Conservation (phyloP, 2,329 filamentous ascomycete genomes). For the Plenodomus lindquistii region DNA sequence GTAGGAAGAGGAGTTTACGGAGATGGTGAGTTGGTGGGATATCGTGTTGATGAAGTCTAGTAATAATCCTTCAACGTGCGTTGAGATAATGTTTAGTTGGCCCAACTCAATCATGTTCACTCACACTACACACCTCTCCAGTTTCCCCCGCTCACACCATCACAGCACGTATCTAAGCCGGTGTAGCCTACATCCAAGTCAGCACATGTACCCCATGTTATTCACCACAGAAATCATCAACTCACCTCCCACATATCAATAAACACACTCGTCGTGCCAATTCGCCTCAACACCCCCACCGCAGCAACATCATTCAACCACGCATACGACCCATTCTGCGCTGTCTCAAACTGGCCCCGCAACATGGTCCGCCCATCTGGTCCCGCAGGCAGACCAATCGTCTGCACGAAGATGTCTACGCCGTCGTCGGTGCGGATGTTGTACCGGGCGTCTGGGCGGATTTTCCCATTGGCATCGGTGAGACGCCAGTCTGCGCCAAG, state of each 20-base stretch:
- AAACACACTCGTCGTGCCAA: slow-evolving; percentile 19
- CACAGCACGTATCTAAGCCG: too few species aligned
- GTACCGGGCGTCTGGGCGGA: slow-evolving; percentile 44
- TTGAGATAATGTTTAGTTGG: too few species aligned
- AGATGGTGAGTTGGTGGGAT: neutral
- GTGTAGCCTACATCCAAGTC: too few species aligned
- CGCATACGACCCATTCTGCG: slow-evolving; percentile 34
- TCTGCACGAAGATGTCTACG: slow-evolving; percentile 39
- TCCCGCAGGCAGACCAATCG: slow-evolving; percentile 31
- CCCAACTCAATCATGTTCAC: too few species aligned
- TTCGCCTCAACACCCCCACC: slow-evolving; percentile 26
- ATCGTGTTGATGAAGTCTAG: neutral
- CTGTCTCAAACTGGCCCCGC: slow-evolving; percentile 41
- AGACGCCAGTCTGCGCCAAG: slow-evolving; percentile 47
- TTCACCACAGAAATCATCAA: too few species aligned
- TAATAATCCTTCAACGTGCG: too few species aligned
- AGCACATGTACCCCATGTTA: too few species aligned
- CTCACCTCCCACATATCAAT: slow-evolving; percentile 35
- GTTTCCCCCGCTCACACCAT: too few species aligned
- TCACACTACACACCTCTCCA: neutral
- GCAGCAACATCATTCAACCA: slow-evolving; percentile 46
- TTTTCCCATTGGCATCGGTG: slow-evolving; percentile 24
- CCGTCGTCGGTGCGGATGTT: slow-evolving; percentile 44
- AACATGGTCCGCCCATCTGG: slow-evolving; percentile 35
- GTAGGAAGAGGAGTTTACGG: too few species aligned